These are phyloP conservation scores for Coprinellus aureogranulatus DNA, from an alignment of 768 basidiomycete genomes.

Conservation along the genomic window DNA sequence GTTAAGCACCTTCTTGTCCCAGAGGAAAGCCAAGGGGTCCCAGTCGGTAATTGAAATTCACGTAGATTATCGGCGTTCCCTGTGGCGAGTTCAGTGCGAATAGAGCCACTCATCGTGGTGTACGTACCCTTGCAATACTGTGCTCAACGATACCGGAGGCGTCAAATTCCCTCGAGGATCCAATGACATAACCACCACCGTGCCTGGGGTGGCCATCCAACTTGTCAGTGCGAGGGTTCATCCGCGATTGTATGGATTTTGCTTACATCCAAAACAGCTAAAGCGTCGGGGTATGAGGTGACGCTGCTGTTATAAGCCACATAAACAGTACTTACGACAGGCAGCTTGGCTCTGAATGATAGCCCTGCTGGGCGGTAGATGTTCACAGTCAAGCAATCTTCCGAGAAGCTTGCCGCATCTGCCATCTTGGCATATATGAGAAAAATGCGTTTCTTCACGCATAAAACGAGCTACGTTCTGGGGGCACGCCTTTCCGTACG, in stretches of 20 bases:
- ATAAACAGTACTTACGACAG: background rate
- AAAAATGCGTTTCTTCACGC: background rate
- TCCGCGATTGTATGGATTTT: no score
- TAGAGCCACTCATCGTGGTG: background rate
- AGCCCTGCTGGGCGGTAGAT: constrained; percentile 49
- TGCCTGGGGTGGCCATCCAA: constrained; percentile 24
- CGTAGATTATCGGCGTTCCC: constrained; percentile 44
- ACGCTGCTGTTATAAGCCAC: no score
- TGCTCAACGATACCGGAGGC: constrained; percentile 34
- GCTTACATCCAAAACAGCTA: constrained; percentile 41
- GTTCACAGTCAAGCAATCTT: constrained; percentile 62
- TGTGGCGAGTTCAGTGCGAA: constrained; percentile 5
- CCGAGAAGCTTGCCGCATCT: constrained; percentile 29
- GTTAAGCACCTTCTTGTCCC: constrained; percentile 31
- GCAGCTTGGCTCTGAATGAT: constrained; percentile 16
- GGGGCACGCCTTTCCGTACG: constrained; percentile 48
- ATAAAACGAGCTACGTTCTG: constrained; percentile 20
- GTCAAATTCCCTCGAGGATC: constrained; percentile 27
- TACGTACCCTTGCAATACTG: constrained; percentile 33
- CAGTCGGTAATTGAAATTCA: constrained; percentile 41
- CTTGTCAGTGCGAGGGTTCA: no score
- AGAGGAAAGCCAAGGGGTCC: constrained; percentile 46
- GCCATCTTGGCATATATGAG: background rate
- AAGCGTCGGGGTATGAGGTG: background rate
- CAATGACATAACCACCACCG: constrained; percentile 32